phyloP scores from a whole-genome alignment of 2,329 filamentous ascomycete species.

The Colletotrichum liaoningense region DNA sequence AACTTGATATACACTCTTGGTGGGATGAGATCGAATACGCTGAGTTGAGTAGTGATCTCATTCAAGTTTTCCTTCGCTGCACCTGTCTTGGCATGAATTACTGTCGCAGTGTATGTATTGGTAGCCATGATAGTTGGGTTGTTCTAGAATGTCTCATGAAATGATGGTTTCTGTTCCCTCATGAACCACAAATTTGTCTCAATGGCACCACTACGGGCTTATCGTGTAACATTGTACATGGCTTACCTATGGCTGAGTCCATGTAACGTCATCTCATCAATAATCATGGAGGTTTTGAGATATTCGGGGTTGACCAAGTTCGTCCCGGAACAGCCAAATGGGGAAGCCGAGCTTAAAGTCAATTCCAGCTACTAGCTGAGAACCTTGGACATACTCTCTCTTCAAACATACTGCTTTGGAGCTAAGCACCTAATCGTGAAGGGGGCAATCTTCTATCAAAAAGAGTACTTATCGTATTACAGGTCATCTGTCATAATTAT shows the following conservation, averaged over 20 bases:
- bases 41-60: background rate
- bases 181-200: background rate
- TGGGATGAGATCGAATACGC: slow-evolving; percentile 15
- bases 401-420: background rate
- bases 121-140: background rate
- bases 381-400: too few species aligned
- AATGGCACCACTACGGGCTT: background rate
- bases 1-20: slow-evolving; percentile 23
- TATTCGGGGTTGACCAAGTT: background rate
- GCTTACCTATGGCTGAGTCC: background rate
- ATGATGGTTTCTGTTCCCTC: background rate
- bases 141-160: background rate
- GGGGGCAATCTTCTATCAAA: too few species aligned
- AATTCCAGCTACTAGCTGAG: background rate
- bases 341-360: background rate
- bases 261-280: too few species aligned
- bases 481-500: too few species aligned
- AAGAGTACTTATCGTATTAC: too few species aligned
- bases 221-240: background rate
- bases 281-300: too few species aligned
- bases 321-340: background rate
- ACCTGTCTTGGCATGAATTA: too few species aligned
- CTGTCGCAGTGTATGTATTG: background rate
- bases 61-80: too few species aligned
- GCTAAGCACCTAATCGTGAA: too few species aligned